Evolutionary conservation across 768 basidiomycete species (phyloP).

Genomic region (Rubroboletus pulcherrimus): DNA sequence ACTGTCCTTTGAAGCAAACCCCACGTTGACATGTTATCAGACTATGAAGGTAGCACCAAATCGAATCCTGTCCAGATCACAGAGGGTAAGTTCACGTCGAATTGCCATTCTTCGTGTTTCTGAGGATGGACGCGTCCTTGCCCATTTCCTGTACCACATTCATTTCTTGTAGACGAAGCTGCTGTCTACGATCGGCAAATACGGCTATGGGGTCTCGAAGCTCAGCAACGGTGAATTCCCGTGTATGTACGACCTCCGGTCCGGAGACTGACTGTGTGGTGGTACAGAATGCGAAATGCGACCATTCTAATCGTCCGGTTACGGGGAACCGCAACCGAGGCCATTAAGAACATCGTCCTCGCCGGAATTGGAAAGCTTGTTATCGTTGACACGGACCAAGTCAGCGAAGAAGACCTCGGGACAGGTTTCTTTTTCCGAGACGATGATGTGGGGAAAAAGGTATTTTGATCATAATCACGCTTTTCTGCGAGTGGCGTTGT

Average conservation of each 20-base stretch:
- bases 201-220: constrained; percentile 96
- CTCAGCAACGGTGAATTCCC: constrained; percentile 77
- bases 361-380: constrained; percentile 91
- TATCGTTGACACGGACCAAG: constrained; percentile 73
- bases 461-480: constrained; percentile 28
- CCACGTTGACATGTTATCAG: constrained; percentile 16
- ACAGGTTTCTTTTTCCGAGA: constrained; percentile 93
- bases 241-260: neutral
- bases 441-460: constrained; percentile 88
- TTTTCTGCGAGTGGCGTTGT: constrained; percentile 33
- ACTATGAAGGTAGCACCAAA: constrained; percentile 30
- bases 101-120: neutral
- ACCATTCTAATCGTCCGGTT: constrained; percentile 81
- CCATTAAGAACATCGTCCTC: constrained; percentile 96
- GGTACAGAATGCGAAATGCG: constrained; percentile 83
- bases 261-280: constrained; percentile 6
- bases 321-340: constrained; percentile 84
- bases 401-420: constrained; percentile 83
- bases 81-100: constrained; percentile 49
- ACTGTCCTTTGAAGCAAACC: neutral
- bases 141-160: neutral
- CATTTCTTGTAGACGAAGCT: constrained; percentile 47
- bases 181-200: constrained; percentile 96
- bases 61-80: constrained; percentile 51
- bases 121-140: constrained; percentile 1